Percentiles rank a stretch among this genome's conserved stretches.
These are phyloP conservation scores for Orbilia javanica DNA, from an alignment of 2,329 filamentous ascomycete genomes.

Conservation along the genomic window DNA sequence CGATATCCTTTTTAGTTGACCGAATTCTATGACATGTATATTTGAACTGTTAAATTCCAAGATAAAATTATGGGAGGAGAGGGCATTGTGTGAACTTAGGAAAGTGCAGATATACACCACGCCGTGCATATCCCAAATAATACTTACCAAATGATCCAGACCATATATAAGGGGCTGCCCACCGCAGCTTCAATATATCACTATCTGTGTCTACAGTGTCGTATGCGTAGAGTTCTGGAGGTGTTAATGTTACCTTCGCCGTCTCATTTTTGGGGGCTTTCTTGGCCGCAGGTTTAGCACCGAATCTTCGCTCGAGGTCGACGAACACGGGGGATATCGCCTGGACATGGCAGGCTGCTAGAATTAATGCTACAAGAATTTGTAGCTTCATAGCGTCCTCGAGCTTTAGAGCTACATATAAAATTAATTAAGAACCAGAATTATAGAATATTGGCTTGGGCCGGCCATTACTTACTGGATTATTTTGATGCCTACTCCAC, in stretches of 20 bases:
- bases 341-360: neutral
- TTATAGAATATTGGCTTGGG: too few relatives aligned
- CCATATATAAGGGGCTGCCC: neutral
- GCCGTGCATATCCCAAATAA: neutral
- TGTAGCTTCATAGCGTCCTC: neutral
- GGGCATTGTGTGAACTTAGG: neutral
- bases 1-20: neutral
- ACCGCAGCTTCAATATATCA: neutral
- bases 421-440: neutral
- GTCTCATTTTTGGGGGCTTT: neutral
- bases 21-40: neutral
- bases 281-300: neutral
- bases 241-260: neutral
- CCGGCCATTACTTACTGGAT: too few relatives aligned
- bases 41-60: neutral
- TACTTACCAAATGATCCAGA: conserved; percentile 30
- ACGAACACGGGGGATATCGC: neutral
- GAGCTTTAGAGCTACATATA: neutral
- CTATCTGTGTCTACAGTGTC: too few relatives aligned
- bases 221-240: neutral
- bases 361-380: neutral
- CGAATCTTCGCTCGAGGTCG: neutral
- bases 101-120: neutral
- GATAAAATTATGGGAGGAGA: neutral
- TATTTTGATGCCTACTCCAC: too few relatives aligned